A percentile compares a stretch with the other conserved stretches of the same genome.
Conservation (phyloP, 192 early-diverging fungal species). For the Martensiomyces pterosporus region DNA sequence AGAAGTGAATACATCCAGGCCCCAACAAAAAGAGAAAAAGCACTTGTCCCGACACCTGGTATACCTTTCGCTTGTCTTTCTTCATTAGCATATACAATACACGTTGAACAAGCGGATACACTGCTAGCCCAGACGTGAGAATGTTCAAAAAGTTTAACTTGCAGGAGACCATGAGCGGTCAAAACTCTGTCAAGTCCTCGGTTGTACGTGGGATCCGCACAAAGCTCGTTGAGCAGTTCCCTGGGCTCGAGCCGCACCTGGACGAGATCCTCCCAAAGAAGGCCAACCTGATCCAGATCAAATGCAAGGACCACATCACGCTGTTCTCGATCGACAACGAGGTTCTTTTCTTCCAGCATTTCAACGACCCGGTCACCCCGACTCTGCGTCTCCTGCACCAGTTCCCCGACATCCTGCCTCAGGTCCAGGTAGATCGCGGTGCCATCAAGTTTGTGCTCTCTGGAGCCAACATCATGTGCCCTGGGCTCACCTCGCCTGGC, state of each 20-base stretch:
- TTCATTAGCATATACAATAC: too few relatives aligned
- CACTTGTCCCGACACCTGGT: background rate
- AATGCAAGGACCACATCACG: constrained; percentile 87
- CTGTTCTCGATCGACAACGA: constrained; percentile 80
- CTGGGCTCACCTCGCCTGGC: constrained; percentile 92
- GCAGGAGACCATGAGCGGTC: constrained; percentile 65
- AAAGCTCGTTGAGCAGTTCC: constrained; percentile 86
- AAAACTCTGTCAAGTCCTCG: constrained; percentile 89
- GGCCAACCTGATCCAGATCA: constrained; percentile 75
- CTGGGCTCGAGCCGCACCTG: constrained; percentile 74
- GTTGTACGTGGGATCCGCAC: constrained; percentile 79
- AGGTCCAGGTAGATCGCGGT: constrained; percentile 89
- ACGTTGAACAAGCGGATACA: too few relatives aligned
- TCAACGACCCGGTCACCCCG: constrained; percentile 88
- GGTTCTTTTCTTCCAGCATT: constrained; percentile 92
- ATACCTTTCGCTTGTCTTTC: background rate
- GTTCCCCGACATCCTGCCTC: constrained; percentile 90
- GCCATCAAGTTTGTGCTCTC: constrained; percentile 98
- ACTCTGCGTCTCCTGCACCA: constrained; percentile 84
- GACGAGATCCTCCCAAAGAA: constrained; percentile 98
- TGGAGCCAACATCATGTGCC: constrained; percentile 98
- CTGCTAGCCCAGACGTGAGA: constrained; percentile 1
- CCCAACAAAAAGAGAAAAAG: background rate
- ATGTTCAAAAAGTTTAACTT: constrained; percentile 81
- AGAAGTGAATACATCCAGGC: constrained; percentile 5